Conservation (phyloP, 83 land plant species). For the Thuja plicata region DNA sequence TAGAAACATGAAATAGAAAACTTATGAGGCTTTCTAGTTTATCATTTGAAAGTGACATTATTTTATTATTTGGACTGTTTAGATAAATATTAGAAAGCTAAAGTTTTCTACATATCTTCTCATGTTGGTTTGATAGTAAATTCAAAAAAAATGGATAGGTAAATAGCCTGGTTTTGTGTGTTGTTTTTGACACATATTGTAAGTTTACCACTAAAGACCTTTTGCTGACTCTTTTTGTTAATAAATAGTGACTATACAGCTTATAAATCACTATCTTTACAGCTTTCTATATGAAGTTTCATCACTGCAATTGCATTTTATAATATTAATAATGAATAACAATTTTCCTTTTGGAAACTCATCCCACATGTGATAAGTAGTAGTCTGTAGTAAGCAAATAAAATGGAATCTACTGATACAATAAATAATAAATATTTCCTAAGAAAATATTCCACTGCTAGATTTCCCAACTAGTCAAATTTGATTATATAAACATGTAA, state of each 20-base stretch:
- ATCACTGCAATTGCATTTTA: neutral
- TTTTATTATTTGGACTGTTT: neutral
- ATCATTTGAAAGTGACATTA: neutral
- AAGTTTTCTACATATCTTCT: neutral
- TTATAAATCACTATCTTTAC: neutral
- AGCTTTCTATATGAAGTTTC: neutral
- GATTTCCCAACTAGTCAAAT: neutral
- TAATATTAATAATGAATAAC: neutral
- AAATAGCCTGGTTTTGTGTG: neutral
- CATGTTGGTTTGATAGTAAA: neutral
- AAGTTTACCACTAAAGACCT: neutral
- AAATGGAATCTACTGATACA: neutral
- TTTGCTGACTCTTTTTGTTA: neutral
- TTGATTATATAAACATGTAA: neutral
- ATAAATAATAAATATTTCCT: neutral
- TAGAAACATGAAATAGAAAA: neutral
- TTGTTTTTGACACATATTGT: neutral
- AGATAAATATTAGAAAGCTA: neutral
- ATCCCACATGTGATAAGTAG: neutral
- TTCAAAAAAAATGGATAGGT: neutral
- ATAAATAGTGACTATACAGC: neutral
- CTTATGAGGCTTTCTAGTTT: neutral
- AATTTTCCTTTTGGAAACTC: neutral
- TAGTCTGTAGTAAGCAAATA: neutral
- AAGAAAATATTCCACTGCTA: neutral